Conservation (phyloP, 352 stramenopile genomes). For the Phytopythium vexans region DNA sequence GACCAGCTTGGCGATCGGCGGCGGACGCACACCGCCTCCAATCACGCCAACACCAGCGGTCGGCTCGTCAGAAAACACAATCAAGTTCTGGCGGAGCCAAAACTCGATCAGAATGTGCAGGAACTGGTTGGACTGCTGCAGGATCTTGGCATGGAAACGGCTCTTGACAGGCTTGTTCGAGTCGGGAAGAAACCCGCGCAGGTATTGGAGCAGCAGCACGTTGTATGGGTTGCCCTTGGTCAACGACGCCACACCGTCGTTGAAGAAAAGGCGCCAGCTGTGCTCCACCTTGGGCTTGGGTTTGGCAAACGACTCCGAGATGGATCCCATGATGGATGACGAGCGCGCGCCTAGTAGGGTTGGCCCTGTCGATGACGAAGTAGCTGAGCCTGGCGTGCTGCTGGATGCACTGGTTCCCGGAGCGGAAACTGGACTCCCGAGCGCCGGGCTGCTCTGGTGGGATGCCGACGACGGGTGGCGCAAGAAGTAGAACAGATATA, state of each 20-base stretch:
- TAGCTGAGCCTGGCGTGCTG: background rate
- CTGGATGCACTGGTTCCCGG: conserved; percentile 1
- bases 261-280: conserved; percentile 73
- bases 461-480: conserved; percentile 69
- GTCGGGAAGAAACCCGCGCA: conserved; percentile 75
- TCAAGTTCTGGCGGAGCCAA: conserved; percentile 87
- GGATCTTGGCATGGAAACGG: conserved; percentile 72
- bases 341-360: conserved; percentile 2
- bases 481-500: conserved; percentile 86
- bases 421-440: too few relatives aligned
- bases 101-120: conserved; percentile 86
- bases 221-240: conserved; percentile 82
- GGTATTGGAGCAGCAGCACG: conserved; percentile 78
- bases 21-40: conserved; percentile 2
- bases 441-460: conserved; percentile 43
- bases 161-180: conserved; percentile 55
- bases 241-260: conserved; percentile 59
- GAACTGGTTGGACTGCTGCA: conserved; percentile 80
- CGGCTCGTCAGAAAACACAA: conserved; percentile 73
- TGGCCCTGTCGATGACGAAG: background rate
- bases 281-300: conserved; percentile 46
- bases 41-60: conserved; percentile 12
- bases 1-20: conserved; percentile 26
- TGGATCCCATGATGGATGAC: conserved; percentile 40
- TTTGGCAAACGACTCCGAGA: conserved; percentile 50